These are phyloP conservation scores for Xylaria curta DNA, from an alignment of 495 filamentous ascomycete species.

Conservation along the genomic window DNA sequence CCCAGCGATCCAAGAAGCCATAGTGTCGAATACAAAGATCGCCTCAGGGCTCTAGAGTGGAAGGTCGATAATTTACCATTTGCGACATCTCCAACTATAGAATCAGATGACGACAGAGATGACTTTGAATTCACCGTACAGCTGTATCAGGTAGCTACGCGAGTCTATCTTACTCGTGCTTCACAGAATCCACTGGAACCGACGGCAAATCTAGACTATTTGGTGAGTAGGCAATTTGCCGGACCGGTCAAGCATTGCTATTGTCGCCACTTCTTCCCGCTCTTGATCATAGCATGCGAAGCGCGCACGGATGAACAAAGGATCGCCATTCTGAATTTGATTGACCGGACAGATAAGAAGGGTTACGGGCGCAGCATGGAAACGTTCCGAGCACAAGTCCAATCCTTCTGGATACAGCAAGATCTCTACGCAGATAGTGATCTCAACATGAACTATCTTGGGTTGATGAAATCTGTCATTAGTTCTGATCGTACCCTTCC, in stretches of 20 bases:
- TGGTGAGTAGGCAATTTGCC: conserved; percentile 23
- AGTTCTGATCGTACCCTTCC: conserved; percentile 15
- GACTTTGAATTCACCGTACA: conserved; percentile 23
- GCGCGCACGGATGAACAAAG: conserved; percentile 35
- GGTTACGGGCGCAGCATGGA: conserved; percentile 25
- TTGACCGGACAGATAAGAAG: conserved; percentile 31
- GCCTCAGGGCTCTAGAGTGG: conserved; percentile 33
- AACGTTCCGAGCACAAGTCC: conserved; percentile 27
- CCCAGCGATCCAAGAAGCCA: conserved; percentile 27
- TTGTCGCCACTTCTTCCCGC: conserved; percentile 28
- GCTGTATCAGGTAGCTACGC: conserved; percentile 30
- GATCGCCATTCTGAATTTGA: conserved; percentile 31
- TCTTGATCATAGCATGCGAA: conserved; percentile 37
- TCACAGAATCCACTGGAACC: conserved; percentile 28
- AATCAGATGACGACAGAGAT: conserved; percentile 4
- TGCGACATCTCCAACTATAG: neutral
- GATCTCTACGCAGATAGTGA: conserved; percentile 33
- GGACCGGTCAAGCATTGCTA: conserved; percentile 10
- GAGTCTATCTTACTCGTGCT: conserved; percentile 35
- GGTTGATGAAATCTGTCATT: conserved; percentile 16
- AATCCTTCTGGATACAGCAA: conserved; percentile 36
- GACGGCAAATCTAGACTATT: conserved; percentile 20
- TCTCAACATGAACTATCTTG: conserved; percentile 1
- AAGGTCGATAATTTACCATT: conserved; percentile 23
- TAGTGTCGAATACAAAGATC: conserved; percentile 28